A percentile compares a stretch with the other conserved stretches of the same genome.
Evolutionary conservation across 2,329 filamentous ascomycete species (phyloP).

Genomic region (Fusarium dimerum): DNA sequence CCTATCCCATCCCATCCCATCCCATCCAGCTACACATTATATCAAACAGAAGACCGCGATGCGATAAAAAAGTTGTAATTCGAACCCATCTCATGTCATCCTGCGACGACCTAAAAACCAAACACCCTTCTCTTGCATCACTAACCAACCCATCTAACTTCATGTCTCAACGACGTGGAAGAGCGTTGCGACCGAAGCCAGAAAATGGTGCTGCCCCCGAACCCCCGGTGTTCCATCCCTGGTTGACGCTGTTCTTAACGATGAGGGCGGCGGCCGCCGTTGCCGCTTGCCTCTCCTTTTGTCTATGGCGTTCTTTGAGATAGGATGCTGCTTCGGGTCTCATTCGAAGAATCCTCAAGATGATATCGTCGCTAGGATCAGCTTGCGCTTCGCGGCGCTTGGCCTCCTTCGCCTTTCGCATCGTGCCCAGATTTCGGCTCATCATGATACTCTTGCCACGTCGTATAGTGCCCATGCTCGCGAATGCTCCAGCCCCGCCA

Average conservation of each 20-base stretch:
- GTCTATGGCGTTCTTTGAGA: slow-evolving; percentile 84
- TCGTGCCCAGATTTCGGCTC: slow-evolving; percentile 89
- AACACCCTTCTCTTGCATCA: background rate
- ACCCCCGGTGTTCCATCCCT: slow-evolving; percentile 52
- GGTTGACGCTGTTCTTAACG: slow-evolving; percentile 81
- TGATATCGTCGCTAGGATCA: slow-evolving; percentile 98
- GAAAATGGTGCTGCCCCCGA: slow-evolving; percentile 22
- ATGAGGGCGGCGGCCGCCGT: slow-evolving; percentile 91
- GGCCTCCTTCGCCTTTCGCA: slow-evolving; percentile 94
- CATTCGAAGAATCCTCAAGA: slow-evolving; percentile 92
- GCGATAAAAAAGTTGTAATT: slow-evolving; percentile 8
- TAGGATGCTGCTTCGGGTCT: slow-evolving; percentile 85
- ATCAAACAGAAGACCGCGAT: slow-evolving; percentile 13
- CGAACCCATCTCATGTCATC: background rate
- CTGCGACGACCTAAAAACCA: background rate
- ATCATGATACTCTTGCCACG: slow-evolving; percentile 85
- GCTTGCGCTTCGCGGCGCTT: slow-evolving; percentile 94
- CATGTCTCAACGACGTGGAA: slow-evolving; percentile 50
- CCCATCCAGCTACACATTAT: slow-evolving; percentile 23
- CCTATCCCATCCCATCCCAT: slow-evolving; percentile 26
- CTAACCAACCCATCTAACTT: slow-evolving; percentile 2
- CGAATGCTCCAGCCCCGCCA: slow-evolving; percentile 46
- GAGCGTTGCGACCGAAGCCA: slow-evolving; percentile 46
- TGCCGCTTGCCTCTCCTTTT: slow-evolving; percentile 90
- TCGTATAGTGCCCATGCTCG: slow-evolving; percentile 69